phyloP scores from a whole-genome alignment of 768 basidiomycete genomes.

The Hypholoma sublateritium region DNA sequence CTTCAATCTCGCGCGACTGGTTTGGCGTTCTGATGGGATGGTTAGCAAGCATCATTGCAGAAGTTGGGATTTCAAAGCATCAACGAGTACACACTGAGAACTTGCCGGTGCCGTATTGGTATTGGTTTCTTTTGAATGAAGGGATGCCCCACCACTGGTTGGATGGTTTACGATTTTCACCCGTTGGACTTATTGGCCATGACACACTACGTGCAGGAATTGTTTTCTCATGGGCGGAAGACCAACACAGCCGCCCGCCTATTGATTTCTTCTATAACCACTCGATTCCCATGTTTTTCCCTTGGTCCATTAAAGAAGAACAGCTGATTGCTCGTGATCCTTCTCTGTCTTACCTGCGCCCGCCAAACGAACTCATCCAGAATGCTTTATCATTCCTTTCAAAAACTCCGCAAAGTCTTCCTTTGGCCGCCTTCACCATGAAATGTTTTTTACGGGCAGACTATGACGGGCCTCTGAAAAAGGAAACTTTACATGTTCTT shows the following conservation, averaged over 20 bases:
- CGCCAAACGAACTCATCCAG: background rate
- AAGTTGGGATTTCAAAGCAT: background rate
- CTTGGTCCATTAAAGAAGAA: background rate
- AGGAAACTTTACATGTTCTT: background rate
- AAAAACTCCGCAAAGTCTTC: background rate
- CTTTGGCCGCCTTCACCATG: background rate
- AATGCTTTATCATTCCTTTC: background rate
- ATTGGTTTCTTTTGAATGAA: background rate
- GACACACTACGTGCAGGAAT: background rate
- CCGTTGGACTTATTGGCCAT: background rate
- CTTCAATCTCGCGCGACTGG: background rate
- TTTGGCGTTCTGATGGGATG: slow-evolving; percentile 1
- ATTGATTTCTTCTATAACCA: background rate
- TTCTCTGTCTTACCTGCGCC: background rate
- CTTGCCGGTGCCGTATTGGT: background rate
- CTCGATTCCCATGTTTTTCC: background rate
- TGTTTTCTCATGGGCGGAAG: background rate
- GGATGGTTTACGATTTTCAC: background rate
- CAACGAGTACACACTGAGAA: background rate
- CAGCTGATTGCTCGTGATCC: background rate
- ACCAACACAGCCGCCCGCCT: background rate
- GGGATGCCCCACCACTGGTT: background rate
- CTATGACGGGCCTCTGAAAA: background rate
- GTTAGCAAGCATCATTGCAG: background rate
- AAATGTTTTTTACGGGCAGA: background rate